Evolutionary conservation across 768 basidiomycete species (phyloP), one percentile per base, ranked within the genome.

Genomic region (Kwoniella dejecticola): DNA sequence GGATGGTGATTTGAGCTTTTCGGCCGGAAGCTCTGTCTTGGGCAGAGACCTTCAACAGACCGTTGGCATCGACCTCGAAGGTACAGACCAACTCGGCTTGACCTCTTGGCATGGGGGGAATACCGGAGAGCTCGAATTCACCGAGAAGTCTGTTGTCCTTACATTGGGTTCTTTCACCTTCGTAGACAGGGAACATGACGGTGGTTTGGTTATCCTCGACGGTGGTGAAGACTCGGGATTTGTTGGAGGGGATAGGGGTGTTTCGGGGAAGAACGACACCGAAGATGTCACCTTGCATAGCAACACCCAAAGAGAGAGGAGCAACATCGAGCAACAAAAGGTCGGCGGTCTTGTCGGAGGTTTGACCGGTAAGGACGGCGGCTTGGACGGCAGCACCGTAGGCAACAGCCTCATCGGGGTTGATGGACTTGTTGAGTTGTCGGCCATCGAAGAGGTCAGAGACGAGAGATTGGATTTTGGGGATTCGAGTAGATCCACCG

Each of bases 161-260:
- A 84, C 96, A 99, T 78, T 98, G 95, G 31, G 95, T 98, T 70
- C 96, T 93, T 83, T 99, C 96, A 79, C 96, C 96, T 85, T 99
- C 96, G 82, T 99, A 98, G 45, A 99, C 96, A 73, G 96, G 96
- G 91, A 98, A 99, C 68, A 95, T 97, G 83, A 99, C 96, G 64
- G 91, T 95, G 64, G 96, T 99, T 83, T 98, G 96, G 85, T 98
- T 99, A 85, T 99, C 96, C 86, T 99, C 96, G 67, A 99, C 96
- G 56, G 96, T 99, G 71, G 96, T 99, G 86, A 99, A 99, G 52
- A 90, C 90, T 78, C 96, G 86, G 38, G 92, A 94, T 84, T 98
- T 99, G 87, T 94, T 98, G 79, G 95, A 93, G 59, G 96, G 96
- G 81, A 99, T 98, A 74, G 95, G 92, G 68, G 96, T 98, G 85